Base-by-base conservation (phyloP, 2,329 filamentous ascomycete genomes). In the Neoascochyta sp. region DNA sequence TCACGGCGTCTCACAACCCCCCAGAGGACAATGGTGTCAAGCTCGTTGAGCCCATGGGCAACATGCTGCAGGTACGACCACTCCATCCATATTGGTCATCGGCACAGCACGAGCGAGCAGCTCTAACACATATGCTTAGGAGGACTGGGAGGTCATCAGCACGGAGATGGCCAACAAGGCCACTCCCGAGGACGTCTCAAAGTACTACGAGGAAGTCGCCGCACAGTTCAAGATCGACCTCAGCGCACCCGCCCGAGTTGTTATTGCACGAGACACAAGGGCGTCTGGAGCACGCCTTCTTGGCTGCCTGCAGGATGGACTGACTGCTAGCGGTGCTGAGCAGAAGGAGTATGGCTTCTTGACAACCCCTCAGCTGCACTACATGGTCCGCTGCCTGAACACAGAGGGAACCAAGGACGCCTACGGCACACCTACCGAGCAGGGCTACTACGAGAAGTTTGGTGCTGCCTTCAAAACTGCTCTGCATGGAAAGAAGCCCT, bases 311-410 rank as follows among this genome's bases (percentile, higher is more conserved):
- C 76, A 81, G 36, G 83, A 86, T 55, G 86, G 86, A 11, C 72
- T 96, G 43, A 80, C 82, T 39, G 86, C 86, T 29, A 82, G 83
- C 25, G 76, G 77, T 33, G 79, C 83, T 32, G 78, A 86, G 39
- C 82, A 78, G 57, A 79, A 79, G 56, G 90, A 96, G 70, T 90
- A 81, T 69, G 92, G 90, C 66, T 81, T 89, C 60, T 73, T 95
- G 54, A 96, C 92, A 9, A 98, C 92, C 3, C 92, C 92, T n/a
- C 92, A 96, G 68, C 76, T 98, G 36, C 92, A 98, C 70, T 98
- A 98, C 67, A 74, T 96, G 44, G 90, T 90, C 17, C 86, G 92
- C 45, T 94, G 89, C 64, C 78, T 88, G 67, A 98, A 98, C 69
- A 96, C 90, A 1, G 77, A 92, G 52, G 86, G 84, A 39, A 93